Evolutionary conservation across 1,284 basidiomycete genomes (phyloP), one percentile per base, ranked within the genome.

Genomic region (Malassezia brasiliensis): DNA sequence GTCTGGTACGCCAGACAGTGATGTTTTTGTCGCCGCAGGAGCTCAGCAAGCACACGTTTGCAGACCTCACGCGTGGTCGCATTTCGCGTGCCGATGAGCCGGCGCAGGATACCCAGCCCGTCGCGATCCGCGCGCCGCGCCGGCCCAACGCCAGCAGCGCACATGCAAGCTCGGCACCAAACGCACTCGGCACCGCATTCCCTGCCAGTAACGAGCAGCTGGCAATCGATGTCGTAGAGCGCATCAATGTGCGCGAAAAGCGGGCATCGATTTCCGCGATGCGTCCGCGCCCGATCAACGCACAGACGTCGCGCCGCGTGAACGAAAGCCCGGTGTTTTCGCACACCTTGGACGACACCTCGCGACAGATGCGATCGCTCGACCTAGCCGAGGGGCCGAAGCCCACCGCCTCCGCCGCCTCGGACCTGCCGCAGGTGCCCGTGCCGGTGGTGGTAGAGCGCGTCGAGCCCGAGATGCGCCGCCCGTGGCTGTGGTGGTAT

Each of bases 1-100:
- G 62, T 45, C 45, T 74, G 3, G 70, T 74, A 15, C 54, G 54
- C 3, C 60, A 66, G 22, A 45, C 53, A 11, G n/a, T 48, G 7
- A 19, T 30, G 14, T 45, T 39, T 46, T 15, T 62, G 28, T 50
- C 37, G 2, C 39, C 34, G 15, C 6, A 17, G 8, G 42, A 56
- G 37, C 15, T 56, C 6, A 17, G 22, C 15, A 22, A 25, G 36
- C 53, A 50, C 20, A 46, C 35, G 25, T 37, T 51, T 15, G 36
- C 48, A 9, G 53, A 56, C 35, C 42, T 56, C 12, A 39, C 3
- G 2, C 14, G 10, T 7, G 42, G 42, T 9, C 20, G 42, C 7
- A 45, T 31, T 9, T 42, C n/a, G 39, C 38, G 19, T 44, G 52
- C 10, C 15, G 42, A 45, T 12, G 42, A 45, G 25, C 42, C 14